These are phyloP conservation scores for Edaphochlamys debaryana DNA, from an alignment of 139 green algal genomes.

Conservation along the genomic window DNA sequence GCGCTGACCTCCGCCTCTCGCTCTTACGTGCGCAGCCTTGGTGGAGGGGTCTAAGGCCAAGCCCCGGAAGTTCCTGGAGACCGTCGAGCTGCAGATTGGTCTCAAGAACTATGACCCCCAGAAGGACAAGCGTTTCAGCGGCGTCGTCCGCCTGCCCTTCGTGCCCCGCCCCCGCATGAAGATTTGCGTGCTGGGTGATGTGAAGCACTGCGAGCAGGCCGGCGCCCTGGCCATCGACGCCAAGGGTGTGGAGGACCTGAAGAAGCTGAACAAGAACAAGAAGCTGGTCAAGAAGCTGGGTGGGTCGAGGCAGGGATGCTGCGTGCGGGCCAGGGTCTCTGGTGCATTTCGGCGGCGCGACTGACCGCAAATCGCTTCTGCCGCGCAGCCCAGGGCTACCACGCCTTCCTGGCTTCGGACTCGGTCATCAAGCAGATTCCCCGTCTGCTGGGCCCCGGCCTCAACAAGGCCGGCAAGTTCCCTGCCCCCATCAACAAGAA, in stretches of 20 bases:
- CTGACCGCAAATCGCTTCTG: neutral
- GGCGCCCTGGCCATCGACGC: constrained; percentile 86
- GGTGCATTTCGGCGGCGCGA: no score
- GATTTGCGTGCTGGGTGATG: constrained; percentile 97
- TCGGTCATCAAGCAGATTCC: constrained; percentile 99
- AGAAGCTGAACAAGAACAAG: constrained; percentile 99
- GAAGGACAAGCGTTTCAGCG: constrained; percentile 99
- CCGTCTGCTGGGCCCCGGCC: constrained; percentile 94
- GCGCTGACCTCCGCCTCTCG: no score
- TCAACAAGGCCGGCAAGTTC: constrained; percentile 99
- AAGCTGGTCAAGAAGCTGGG: constrained; percentile 99
- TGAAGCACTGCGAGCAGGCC: constrained; percentile 97
- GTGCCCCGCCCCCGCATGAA: constrained; percentile 94
- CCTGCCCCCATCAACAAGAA: constrained; percentile 87
- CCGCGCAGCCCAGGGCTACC: constrained; percentile 93
- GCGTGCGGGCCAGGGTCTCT: no score
- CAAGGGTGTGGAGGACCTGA: constrained; percentile 96
- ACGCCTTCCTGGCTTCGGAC: constrained; percentile 97
- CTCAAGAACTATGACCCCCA: constrained; percentile 99
- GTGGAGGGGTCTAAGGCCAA: constrained; percentile 88
- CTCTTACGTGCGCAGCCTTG: constrained; percentile 56
- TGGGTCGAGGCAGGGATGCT: no score
- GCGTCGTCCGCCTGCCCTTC: constrained; percentile 97
- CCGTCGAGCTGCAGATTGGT: constrained; percentile 98
- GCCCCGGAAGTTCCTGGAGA: constrained; percentile 98